Percentiles rank a stretch among this genome's conserved stretches.
Evolutionary conservation across 1,284 basidiomycete species (phyloP).

Genomic region (Pterulicium gracile): DNA sequence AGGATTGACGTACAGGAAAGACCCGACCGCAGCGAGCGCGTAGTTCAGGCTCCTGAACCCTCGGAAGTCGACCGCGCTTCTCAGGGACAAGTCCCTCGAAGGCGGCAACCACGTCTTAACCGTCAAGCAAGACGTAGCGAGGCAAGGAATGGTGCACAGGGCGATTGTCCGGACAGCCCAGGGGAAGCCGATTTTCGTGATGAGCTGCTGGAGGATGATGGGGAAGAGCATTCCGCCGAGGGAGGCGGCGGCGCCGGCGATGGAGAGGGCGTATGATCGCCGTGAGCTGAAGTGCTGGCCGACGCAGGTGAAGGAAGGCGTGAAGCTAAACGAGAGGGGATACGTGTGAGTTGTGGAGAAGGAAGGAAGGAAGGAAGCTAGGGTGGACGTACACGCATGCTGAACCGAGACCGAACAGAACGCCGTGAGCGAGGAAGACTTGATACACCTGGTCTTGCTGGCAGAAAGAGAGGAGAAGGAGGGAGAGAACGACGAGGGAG

Average conservation of each 20-base stretch:
- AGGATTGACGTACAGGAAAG: conserved; percentile 17
- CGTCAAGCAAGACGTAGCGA: conserved; percentile 16
- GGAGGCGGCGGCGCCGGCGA: conserved; percentile 15
- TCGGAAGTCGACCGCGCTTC: conserved; percentile 16
- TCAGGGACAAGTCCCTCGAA: conserved; percentile 9
- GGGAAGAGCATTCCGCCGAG: conserved; percentile 28
- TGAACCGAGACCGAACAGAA: conserved; percentile 24
- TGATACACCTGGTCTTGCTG: conserved; percentile 22
- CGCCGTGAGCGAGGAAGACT: conserved; percentile 25
- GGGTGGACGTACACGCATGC: conserved; percentile 21
- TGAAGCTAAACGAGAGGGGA: conserved; percentile 20
- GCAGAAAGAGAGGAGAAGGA: conserved; percentile 27
- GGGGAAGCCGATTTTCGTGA: conserved; percentile 21
- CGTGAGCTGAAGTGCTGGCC: conserved; percentile 20
- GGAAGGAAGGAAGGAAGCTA: not conserved
- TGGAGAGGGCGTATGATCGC: conserved; percentile 13
- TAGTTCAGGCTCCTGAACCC: conserved; percentile 21
- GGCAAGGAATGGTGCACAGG: conserved; percentile 21
- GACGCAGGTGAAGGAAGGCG: conserved; percentile 18
- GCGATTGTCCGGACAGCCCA: conserved; percentile 27
- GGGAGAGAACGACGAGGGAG: conserved; percentile 21
- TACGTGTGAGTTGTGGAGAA: no score
- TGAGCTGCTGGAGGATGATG: conserved; percentile 26
- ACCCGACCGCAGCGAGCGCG: conserved; percentile 18
- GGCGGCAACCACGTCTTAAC: conserved; percentile 18